These are phyloP conservation scores for Apiotrichum akiyoshidainum DNA, from an alignment of 1,284 basidiomycete species.

Conservation along the genomic window DNA sequence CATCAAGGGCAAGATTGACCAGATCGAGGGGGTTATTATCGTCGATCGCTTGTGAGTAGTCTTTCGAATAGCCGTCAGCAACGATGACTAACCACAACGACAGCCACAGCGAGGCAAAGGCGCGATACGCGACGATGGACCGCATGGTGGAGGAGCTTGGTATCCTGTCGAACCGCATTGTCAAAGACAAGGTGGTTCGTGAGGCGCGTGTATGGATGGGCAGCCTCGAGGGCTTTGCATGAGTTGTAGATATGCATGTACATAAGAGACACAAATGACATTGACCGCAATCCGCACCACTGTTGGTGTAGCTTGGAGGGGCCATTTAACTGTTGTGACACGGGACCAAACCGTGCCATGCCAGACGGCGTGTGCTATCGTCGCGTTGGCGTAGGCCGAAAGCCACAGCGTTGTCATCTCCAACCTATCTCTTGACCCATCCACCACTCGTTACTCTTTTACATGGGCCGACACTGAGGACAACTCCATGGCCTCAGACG, in stretches of 20 bases:
- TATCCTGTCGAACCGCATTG: slow-evolving; percentile 31
- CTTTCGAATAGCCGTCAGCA: neutral
- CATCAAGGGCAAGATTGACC: slow-evolving; percentile 92
- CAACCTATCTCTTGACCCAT: neutral
- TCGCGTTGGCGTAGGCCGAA: no score
- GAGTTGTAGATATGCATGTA: slow-evolving; percentile 19
- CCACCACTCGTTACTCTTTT: neutral
- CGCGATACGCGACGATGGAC: slow-evolving; percentile 74
- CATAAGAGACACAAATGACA: neutral
- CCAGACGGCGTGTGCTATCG: no score
- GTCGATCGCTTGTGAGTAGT: slow-evolving; percentile 73
- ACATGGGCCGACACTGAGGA: slow-evolving; percentile 3
- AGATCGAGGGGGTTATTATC: slow-evolving; percentile 86
- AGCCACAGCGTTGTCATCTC: neutral
- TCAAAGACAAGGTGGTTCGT: slow-evolving; percentile 34
- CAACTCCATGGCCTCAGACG: slow-evolving; percentile 4
- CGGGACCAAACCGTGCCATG: no score
- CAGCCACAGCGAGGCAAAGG: slow-evolving; percentile 77
- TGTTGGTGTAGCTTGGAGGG: neutral
- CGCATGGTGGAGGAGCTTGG: slow-evolving; percentile 77
- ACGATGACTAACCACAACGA: neutral
- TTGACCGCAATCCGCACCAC: neutral
- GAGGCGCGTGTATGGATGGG: slow-evolving; percentile 17
- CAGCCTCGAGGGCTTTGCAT: slow-evolving; percentile 21
- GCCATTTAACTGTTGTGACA: no score